phyloP scores from a whole-genome alignment of 2,329 filamentous ascomycete genomes.

The Colletotrichum ledebouriae region DNA sequence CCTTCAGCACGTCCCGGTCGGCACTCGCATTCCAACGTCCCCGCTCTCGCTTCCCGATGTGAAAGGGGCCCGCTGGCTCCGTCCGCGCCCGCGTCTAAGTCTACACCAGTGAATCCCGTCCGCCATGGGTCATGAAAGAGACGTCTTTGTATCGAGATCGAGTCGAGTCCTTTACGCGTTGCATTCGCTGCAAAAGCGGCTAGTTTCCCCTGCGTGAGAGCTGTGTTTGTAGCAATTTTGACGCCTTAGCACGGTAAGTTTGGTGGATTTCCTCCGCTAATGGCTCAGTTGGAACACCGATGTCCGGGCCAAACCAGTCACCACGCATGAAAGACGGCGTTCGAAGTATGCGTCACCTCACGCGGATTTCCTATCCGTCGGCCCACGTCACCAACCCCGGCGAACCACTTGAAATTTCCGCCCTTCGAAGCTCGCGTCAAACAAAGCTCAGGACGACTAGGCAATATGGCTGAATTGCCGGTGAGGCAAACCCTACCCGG shows the following conservation, averaged over 20 bases:
- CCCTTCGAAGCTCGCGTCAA: background rate
- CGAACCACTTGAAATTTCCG: background rate
- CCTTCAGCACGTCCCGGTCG: background rate
- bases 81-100: background rate
- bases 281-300: constrained; percentile 26
- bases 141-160: background rate
- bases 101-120: constrained; percentile 1
- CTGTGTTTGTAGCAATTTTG: background rate
- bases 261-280: constrained; percentile 15
- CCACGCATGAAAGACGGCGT: constrained; percentile 1
- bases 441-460: background rate
- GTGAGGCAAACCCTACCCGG: background rate
- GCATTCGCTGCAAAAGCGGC: background rate
- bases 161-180: background rate
- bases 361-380: constrained; percentile 8
- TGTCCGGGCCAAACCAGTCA: constrained; percentile 25
- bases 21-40: constrained; percentile 14
- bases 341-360: background rate
- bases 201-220: background rate
- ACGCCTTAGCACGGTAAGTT: constrained; percentile 11
- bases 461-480: background rate
- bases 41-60: constrained; percentile 24
- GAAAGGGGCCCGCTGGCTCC: constrained; percentile 8
- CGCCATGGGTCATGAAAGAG: constrained; percentile 1
- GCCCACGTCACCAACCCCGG: constrained; percentile 1